Base-by-base conservation (phyloP, 371 early-diverging fungal genomes). In the Rhizopus stolonifer region DNA sequence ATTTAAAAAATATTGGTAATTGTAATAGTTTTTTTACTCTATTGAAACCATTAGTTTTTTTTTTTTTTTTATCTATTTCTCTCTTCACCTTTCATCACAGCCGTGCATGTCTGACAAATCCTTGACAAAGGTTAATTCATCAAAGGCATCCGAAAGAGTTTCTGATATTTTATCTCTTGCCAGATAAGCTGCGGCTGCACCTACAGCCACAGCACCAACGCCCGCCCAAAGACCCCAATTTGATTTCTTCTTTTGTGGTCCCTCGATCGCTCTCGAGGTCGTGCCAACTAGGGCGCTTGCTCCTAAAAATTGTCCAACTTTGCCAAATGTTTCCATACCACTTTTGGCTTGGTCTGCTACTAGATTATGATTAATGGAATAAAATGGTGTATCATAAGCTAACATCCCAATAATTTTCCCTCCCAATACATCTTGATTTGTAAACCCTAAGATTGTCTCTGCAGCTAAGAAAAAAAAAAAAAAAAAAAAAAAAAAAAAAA, bases 331-430 rank as follows among this genome's bases (percentile, higher is more conserved):
- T 21, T 60, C 55, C 8, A 54, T 26, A 18, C 58, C 46, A 2
- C 46, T 52, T 25, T 51, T 24, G 9, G 70, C 74, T 18, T 70
- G 70, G 1, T 68, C 57, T 0, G 82, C 64, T 6, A 83, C 47
- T 42, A 70, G 69, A 5, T 67, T 60, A 15, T 72, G 66, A 46
- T 79, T 80, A 23, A 84, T 58, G 8, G 81, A 80, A 58, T 74
- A 81, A 54, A 80, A 84, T 0, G 85, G 85, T 2, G 85, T 78
- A 47, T 84, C 85, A 52, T 68, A 84, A 8, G 83, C 85, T 33
- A 84, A 38, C 38, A 84, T 61, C 2, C 85, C 85, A 24, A 84
- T 51, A n/a, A 82, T 70, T 17, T 38, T 52, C 1, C 62, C 69
- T 10, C 61, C 55, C 10, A 51, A 43, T n/a, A 75, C 40, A 6